These are phyloP conservation scores for Tetrastigma voinierianum DNA, from an alignment of 164 flowering plant genomes.

Conservation along the genomic window DNA sequence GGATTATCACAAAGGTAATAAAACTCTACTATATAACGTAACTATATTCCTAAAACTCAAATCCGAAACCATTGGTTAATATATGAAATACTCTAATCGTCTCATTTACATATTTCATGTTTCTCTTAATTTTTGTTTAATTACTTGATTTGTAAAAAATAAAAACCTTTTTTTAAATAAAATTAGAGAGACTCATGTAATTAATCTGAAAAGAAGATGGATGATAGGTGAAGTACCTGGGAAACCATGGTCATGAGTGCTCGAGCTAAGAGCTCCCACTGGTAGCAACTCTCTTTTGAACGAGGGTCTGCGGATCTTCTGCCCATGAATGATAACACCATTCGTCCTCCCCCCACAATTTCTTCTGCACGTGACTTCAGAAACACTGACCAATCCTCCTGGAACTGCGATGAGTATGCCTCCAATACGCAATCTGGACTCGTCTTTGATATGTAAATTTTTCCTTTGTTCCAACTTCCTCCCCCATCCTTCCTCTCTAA, in stretches of 20 bases:
- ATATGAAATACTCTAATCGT: no score
- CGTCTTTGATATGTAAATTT: slow-evolving; percentile 35
- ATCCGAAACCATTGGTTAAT: no score
- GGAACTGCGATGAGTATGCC: slow-evolving; percentile 35
- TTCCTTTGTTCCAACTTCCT: slow-evolving; percentile 31
- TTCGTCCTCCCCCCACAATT: slow-evolving; percentile 33
- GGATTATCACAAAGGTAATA: no score
- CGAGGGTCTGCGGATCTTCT: slow-evolving; percentile 30
- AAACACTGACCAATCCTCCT: slow-evolving; percentile 26
- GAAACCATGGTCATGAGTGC: slow-evolving; percentile 32
- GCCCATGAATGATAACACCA: slow-evolving; percentile 41
- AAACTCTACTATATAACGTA: no score
- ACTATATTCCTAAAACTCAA: no score
- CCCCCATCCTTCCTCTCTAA: slow-evolving; percentile 10
- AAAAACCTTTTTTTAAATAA: no score
- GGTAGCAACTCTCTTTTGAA: slow-evolving; percentile 19
- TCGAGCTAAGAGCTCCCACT: slow-evolving; percentile 34
- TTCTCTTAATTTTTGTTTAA: no score
- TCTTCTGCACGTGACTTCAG: slow-evolving; percentile 35
- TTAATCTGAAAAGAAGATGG: no score
- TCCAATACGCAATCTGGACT: slow-evolving; percentile 30
- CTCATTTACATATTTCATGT: no score
- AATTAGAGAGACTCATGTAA: no score
- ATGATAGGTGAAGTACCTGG: slow-evolving; percentile 17
- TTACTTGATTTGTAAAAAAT: no score